Evolutionary conservation across 306 rosid genomes (phyloP), one percentile per base, ranked within the genome.

Genomic region (Cucurbita maxima): DNA sequence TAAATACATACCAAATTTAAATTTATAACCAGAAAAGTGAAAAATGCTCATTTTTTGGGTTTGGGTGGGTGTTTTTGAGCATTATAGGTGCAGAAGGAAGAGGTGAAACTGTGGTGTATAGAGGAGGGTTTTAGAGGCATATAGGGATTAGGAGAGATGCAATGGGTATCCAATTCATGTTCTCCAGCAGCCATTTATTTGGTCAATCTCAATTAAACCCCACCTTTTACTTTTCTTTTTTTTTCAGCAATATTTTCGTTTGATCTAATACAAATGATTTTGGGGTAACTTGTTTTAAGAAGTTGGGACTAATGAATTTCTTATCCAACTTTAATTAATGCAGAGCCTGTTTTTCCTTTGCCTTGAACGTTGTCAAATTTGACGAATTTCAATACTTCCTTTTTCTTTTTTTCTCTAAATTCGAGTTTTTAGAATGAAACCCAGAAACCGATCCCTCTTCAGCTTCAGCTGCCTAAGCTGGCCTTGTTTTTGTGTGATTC

Each of bases 401-500:
- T 54, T n/a, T 54, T 54, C 1, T 25, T 25, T 25, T 25, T 25
- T 25, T 54, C 25, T 18, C 22, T 55, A 37, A 25, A 58, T 25
- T 25, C 30, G n/a, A 58, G 37, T 3, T 25, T 58, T 58, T 58
- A 20, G 13, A 56, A 10, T 20, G 67, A 36, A 60, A 14, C 20
- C 6, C 44, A 36, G 11, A 60, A 7, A 36, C 20, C 36, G 20
- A 60, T 60, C 45, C 45, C 15, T 36, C 20, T 10, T 7, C 38
- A 20, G 16, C 37, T 36, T 60, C 45, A 60, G 7, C 44, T 61
- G 38, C 51, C 52, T 64, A 3, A 13, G 34, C 9, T 52, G 54
- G 18, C 52, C 20, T 43, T 64, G 70, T 19, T 64, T 64, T 64
- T 5, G 71, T 64, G 71, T 64, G 71, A 64, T 43, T 64, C 71